phyloP scores from a whole-genome alignment of 1,284 basidiomycete genomes.

The Exobasidium cylindrosporum region DNA sequence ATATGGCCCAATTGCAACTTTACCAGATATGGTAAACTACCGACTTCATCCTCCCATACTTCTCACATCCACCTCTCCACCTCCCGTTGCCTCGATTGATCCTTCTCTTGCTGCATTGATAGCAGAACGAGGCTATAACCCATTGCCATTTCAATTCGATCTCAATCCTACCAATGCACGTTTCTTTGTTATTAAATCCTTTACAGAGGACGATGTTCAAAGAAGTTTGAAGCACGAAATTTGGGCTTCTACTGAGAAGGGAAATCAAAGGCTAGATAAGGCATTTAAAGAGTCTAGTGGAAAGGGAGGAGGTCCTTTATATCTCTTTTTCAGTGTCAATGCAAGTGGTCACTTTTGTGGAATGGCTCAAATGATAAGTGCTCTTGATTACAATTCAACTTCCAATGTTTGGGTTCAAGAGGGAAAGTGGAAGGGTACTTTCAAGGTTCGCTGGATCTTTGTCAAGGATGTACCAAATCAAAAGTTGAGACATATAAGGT shows the following conservation, averaged over 20 bases:
- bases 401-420: constrained; percentile 53
- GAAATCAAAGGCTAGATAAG: constrained; percentile 49
- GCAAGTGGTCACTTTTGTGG: constrained; percentile 53
- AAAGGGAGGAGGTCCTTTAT: constrained; percentile 35
- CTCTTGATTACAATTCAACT: constrained; percentile 46
- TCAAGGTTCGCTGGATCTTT: constrained; percentile 52
- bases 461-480: constrained; percentile 52
- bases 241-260: constrained; percentile 54
- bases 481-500: constrained; percentile 44
- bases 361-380: constrained; percentile 51
- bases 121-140: constrained; percentile 34
- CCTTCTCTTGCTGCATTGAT: constrained; percentile 13
- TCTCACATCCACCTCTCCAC: constrained; percentile 14
- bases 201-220: constrained; percentile 52
- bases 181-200: constrained; percentile 54
- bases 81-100: constrained; percentile 11
- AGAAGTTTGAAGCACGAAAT: constrained; percentile 51
- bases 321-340: constrained; percentile 54
- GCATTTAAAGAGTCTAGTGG: constrained; percentile 31
- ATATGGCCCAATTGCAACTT: background rate
- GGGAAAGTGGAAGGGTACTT: constrained; percentile 53
- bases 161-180: constrained; percentile 31
- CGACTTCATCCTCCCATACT: constrained; percentile 10
- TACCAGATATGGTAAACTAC: background rate
- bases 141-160: constrained; percentile 24